Evolutionary conservation across 2,329 filamentous ascomycete genomes (phyloP), one percentile per base, ranked within the genome.

Genomic region (Alternaria angustiovoidea): DNA sequence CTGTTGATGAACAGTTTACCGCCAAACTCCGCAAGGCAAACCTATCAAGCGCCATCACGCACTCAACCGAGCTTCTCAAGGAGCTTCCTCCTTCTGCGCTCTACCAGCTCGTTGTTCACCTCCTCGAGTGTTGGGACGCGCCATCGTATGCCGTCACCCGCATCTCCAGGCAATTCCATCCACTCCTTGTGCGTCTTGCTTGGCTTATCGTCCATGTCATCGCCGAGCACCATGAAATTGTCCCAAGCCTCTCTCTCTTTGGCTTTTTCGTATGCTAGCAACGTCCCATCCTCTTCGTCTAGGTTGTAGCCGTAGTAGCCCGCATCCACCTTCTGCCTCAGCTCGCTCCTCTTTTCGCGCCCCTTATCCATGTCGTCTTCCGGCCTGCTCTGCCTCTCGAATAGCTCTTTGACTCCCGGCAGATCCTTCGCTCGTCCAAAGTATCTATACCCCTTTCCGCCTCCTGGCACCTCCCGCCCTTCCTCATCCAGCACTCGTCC

Each of bases 291-390:
- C 79, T 98, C 95, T 78, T 98, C 94, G 69, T 94, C 92, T 7
- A 94, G 86, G 62, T 93, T 94, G 78, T 96, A 99, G 41, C 95
- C 95, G 78, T 97, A 99, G 79, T 99, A 99, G 32, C 89, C 91
- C 12, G 95, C 95, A 80, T 99, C 93, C 8, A 99, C 94, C 69
- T 89, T 87, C 80, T 87, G 89, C 62, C 89, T 81, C 69, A 93
- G 76, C 70, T 93, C 91, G 51, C 88, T 87, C 69, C 91, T 84
- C 62, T 86, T 85, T 73, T 92, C 90, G 8, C 88, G 79, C 2
- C 88, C 86, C 72, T 89, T 89, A 61, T 89, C 82, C 65, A 85
- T 82, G 61, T 85, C 83, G 22, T 76, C 74, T 46, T 76, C 71
- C 61, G 77, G 77, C 63, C 72, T 54, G 51, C 57, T 47, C 61